phyloP scores from a whole-genome alignment of 2,329 filamentous ascomycete genomes.

The Penicillium fuscoglaucum region DNA sequence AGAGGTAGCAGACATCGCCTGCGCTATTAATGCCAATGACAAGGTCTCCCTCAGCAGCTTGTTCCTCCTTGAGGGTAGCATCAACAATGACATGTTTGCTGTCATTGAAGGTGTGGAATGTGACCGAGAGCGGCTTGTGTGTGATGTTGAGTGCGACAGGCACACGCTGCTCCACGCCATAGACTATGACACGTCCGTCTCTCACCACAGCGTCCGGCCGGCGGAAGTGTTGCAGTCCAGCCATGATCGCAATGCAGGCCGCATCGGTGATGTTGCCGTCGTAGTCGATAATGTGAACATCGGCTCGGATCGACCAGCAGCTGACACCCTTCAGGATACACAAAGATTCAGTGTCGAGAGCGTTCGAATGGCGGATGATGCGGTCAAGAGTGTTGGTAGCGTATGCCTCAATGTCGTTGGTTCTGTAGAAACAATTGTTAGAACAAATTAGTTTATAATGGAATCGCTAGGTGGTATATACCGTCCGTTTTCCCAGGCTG shows the following conservation, averaged over 20 bases:
- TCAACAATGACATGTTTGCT: constrained; percentile 47
- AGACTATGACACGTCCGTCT: constrained; percentile 80
- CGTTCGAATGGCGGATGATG: constrained; percentile 85
- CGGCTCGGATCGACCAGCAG: constrained; percentile 87
- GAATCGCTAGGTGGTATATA: constrained; percentile 37
- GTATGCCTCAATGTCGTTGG: constrained; percentile 79
- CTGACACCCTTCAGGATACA: constrained; percentile 89
- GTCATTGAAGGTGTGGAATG: constrained; percentile 74
- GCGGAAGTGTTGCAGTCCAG: constrained; percentile 85
- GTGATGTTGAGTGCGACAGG: constrained; percentile 87
- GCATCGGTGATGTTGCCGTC: constrained; percentile 89
- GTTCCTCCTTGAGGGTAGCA: constrained; percentile 52
- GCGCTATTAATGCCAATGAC: constrained; percentile 83
- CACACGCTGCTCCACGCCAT: constrained; percentile 79
- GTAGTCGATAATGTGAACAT: constrained; percentile 86
- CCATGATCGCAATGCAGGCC: constrained; percentile 81
- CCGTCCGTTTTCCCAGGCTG: constrained; percentile 82
- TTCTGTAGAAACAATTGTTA: constrained; percentile 47
- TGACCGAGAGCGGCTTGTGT: constrained; percentile 88
- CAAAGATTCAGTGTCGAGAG: constrained; percentile 91
- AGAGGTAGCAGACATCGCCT: constrained; percentile 86
- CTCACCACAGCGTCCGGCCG: constrained; percentile 86
- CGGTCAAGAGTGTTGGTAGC: constrained; percentile 90
- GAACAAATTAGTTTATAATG: background rate
- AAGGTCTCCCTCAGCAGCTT: constrained; percentile 64